Conservation (phyloP, 495 filamentous ascomycete species). For the Podospora conica region DNA sequence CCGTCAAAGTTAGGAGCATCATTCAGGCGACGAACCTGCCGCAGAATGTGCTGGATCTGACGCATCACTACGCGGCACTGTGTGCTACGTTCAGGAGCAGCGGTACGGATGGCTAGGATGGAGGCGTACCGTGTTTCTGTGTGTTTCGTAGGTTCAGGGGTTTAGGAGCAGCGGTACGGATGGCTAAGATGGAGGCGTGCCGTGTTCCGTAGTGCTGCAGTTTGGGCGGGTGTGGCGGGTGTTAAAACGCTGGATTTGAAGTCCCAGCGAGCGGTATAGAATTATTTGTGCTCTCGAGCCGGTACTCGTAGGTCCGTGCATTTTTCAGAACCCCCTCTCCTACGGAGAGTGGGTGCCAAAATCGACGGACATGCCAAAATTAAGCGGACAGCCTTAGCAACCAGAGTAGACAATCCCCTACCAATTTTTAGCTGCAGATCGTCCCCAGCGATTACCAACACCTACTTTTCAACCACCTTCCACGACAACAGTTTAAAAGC, state of each 20-base stretch:
- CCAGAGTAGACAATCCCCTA: no score
- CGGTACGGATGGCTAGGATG: constrained; percentile 74
- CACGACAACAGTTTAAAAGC: no score
- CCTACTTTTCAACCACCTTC: no score
- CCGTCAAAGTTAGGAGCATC: constrained; percentile 94
- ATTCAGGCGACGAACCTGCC: constrained; percentile 92
- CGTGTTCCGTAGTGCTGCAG: background rate
- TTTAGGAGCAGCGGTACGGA: constrained; percentile 95
- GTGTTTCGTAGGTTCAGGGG: no score
- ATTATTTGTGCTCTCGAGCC: background rate
- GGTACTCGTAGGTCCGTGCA: no score
- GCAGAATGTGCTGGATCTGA: constrained; percentile 87
- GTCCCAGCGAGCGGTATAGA: background rate
- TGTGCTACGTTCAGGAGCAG: constrained; percentile 93
- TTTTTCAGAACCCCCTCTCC: no score
- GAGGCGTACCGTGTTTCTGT: background rate
- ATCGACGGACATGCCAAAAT: no score
- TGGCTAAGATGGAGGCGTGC: constrained; percentile 44
- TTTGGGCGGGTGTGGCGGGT: background rate
- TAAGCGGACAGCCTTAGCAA: no score
- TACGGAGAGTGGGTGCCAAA: no score
- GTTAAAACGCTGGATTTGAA: background rate
- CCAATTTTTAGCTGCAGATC: no score
- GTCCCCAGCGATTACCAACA: no score
- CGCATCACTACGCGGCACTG: constrained; percentile 90